These are phyloP conservation scores for Microcyclosporella mali DNA, from an alignment of 2,329 filamentous ascomycete species.

Conservation along the genomic window DNA sequence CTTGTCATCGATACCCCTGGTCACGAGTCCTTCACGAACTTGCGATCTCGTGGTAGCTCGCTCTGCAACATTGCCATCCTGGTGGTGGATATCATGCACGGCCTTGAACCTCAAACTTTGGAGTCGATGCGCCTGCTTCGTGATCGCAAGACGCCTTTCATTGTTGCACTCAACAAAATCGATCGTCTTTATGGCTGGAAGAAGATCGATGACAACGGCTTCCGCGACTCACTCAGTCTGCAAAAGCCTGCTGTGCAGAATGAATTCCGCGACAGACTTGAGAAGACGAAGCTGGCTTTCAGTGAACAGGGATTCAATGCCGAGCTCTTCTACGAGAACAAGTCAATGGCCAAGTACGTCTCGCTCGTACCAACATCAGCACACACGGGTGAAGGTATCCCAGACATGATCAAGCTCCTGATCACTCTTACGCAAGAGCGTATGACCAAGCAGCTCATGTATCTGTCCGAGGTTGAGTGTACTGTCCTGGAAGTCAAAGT, in stretches of 20 bases:
- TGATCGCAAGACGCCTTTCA: constrained; percentile 93
- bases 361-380: constrained; percentile 97
- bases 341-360: constrained; percentile 88
- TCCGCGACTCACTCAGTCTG: constrained; percentile 81
- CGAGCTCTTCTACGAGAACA: constrained; percentile 95
- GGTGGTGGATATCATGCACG: constrained; percentile 99
- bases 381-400: constrained; percentile 97
- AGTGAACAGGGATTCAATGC: constrained; percentile 97
- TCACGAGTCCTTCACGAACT: constrained; percentile 99
- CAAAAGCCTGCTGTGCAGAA: constrained; percentile 91
- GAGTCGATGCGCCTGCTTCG: constrained; percentile 94
- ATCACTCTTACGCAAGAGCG: constrained; percentile 89
- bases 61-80: constrained; percentile 99
- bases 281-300: constrained; percentile 88
- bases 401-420: constrained; percentile 96
- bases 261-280: constrained; percentile 85
- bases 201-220: constrained; percentile 97
- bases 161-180: constrained; percentile 98
- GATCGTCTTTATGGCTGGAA: constrained; percentile 99
- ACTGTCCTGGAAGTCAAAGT: constrained; percentile 98
- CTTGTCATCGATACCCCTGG: constrained; percentile 96
- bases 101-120: constrained; percentile 90
- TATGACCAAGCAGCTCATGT: constrained; percentile 97
- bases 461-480: constrained; percentile 93
- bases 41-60: constrained; percentile 92